Percentiles rank a stretch among this genome's conserved stretches.
These are phyloP conservation scores for Ustilago curta DNA, from an alignment of 1,284 basidiomycete genomes.

Conservation along the genomic window DNA sequence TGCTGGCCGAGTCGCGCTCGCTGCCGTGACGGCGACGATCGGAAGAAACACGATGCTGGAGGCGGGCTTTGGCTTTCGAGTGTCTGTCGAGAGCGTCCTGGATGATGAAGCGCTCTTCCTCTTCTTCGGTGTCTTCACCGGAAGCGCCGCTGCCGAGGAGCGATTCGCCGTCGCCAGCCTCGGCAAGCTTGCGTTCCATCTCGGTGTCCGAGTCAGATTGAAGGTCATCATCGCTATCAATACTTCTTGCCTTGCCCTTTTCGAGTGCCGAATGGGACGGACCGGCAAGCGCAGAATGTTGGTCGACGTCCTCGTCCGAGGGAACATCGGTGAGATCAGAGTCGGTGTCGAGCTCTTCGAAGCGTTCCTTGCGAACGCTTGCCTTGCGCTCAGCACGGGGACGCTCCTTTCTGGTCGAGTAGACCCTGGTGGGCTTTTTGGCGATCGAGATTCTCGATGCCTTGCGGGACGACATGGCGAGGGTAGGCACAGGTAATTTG, in stretches of 20 bases:
- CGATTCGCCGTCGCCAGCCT: slow-evolving; percentile 66
- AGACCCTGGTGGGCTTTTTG: slow-evolving; percentile 43
- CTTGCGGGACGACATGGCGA: slow-evolving; percentile 50
- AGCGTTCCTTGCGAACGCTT: slow-evolving; percentile 57
- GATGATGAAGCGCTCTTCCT: slow-evolving; percentile 66
- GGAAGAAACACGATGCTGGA: slow-evolving; percentile 37
- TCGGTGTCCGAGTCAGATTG: slow-evolving; percentile 59
- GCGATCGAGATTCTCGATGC: slow-evolving; percentile 19
- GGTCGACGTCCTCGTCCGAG: slow-evolving; percentile 38
- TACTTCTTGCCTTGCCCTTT: slow-evolving; percentile 48
- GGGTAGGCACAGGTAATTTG: slow-evolving; percentile 53
- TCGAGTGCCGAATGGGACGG: slow-evolving; percentile 27
- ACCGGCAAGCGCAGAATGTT: slow-evolving; percentile 10
- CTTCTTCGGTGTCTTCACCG: slow-evolving; percentile 59
- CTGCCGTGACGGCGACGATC: slow-evolving; percentile 31
- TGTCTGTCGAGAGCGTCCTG: slow-evolving; percentile 55
- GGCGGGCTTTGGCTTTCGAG: slow-evolving; percentile 39
- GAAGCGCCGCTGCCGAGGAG: slow-evolving; percentile 66
- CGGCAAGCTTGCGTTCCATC: slow-evolving; percentile 65
- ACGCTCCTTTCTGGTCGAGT: slow-evolving; percentile 50
- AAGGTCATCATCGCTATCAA: slow-evolving; percentile 40
- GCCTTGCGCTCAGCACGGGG: slow-evolving; percentile 56
- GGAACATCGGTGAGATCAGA: slow-evolving; percentile 54
- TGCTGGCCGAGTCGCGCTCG: slow-evolving; percentile 42
- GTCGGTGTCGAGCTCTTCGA: slow-evolving; percentile 57